Base-by-base conservation (phyloP, 2,329 filamentous ascomycete genomes). In the Ophiostoma sp. region DNA sequence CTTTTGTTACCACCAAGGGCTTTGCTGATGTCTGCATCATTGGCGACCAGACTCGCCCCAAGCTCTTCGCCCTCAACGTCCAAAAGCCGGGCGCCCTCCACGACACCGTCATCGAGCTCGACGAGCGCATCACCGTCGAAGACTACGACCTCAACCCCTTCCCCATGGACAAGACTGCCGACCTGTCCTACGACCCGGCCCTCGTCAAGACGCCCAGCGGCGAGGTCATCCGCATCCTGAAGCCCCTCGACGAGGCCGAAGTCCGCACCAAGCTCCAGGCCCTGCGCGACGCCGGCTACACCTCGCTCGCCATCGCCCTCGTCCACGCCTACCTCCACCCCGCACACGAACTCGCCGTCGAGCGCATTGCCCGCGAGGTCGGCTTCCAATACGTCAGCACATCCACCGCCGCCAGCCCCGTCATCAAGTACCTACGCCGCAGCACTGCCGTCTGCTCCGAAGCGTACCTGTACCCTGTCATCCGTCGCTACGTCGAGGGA, bases 61-160 rank as follows among this genome's bases (percentile, higher is more conserved):
- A 90, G 77, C 96, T 97, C 74, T 97, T 97, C 76, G 93, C 96
- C 76, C 83, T 97, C 54, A 91, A 90, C 17, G 96, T 97, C 74
- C 84, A 85, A 73, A 93, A 94, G 77, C 93, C 94, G 0, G 92
- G 96, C 74, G 91, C 95, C 4, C 81, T 97, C 3, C 97, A 96
- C 77, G 89, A 93, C 76, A 84, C 83, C 65, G 93, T 97, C 0
- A 83, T 97, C 20, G 94, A 97, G 81, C 85, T 97, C 54, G 90
- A 95, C 72, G 94, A 97, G 83, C 84, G 94, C 52, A 93, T 97
- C 3, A 97, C 93, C 0, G 81, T 97, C 15, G 93, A 97, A 77
- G 93, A 96, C 77, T 97, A 68, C 67, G 65, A 66, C n/a, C 65
- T 65, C 41, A 65, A 71, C 68, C 64, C 64, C 36, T 41, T 36